Conservation (phyloP, 2,329 filamentous ascomycete species). For the Penicillium sp. region DNA sequence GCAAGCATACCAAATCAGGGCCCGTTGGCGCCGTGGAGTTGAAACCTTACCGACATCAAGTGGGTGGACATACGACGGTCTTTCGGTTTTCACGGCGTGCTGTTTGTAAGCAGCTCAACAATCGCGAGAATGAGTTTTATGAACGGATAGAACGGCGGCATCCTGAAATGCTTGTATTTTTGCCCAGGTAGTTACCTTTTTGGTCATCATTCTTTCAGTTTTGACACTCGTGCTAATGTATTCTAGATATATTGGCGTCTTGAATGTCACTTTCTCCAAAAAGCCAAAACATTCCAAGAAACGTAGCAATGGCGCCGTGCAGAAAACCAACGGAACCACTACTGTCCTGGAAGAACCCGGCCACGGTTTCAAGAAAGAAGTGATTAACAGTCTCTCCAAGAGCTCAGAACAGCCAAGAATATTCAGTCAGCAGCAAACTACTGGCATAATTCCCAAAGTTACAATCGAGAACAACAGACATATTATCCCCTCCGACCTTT, state of each 20-base stretch:
- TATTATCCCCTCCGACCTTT: slow-evolving; percentile 80
- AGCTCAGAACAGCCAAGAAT: slow-evolving; percentile 46
- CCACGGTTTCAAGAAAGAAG: slow-evolving; percentile 7
- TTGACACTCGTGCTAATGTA: neutral
- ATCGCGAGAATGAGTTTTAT: slow-evolving; percentile 97
- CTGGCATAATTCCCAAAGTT: slow-evolving; percentile 75
- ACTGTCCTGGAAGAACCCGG: slow-evolving; percentile 14
- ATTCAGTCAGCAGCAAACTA: slow-evolving; percentile 72
- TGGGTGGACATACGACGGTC: slow-evolving; percentile 91
- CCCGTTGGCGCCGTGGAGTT: slow-evolving; percentile 90
- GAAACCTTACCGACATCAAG: slow-evolving; percentile 95
- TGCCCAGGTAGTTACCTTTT: slow-evolving; percentile 61
- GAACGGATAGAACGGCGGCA: slow-evolving; percentile 91
- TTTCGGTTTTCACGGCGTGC: slow-evolving; percentile 94
- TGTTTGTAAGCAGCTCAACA: slow-evolving; percentile 97
- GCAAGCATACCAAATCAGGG: slow-evolving; percentile 26
- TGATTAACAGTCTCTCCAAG: slow-evolving; percentile 2
- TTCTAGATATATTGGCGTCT: slow-evolving; percentile 83
- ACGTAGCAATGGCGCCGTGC: slow-evolving; percentile 25
- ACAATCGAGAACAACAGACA: slow-evolving; percentile 92
- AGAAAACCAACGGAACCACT: slow-evolving; percentile 15
- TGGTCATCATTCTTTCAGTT: too few species aligned
- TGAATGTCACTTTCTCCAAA: slow-evolving; percentile 94
- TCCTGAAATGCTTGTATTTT: slow-evolving; percentile 81
- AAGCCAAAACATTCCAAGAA: slow-evolving; percentile 59